phyloP scores from a whole-genome alignment of 257 asterid genomes.

The Asclepias syriaca region DNA sequence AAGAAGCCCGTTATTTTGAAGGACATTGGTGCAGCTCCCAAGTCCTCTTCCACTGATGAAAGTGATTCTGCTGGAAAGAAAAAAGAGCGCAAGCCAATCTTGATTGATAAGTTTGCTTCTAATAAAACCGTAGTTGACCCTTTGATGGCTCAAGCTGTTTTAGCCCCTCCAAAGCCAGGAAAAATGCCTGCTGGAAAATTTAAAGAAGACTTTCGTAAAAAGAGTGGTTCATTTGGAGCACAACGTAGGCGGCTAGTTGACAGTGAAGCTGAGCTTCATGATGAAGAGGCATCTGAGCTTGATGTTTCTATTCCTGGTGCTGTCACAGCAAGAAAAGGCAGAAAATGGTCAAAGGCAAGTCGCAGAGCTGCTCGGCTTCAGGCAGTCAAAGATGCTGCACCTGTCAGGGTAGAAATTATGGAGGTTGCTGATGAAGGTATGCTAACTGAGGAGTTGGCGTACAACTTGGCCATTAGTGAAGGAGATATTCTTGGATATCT shows the following conservation, averaged over 20 bases:
- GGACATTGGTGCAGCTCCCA: conserved; percentile 67
- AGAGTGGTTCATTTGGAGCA: conserved; percentile 48
- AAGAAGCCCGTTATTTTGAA: conserved; percentile 77
- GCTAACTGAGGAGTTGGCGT: conserved; percentile 83
- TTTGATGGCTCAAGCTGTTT: conserved; percentile 62
- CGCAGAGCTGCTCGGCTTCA: conserved; percentile 90
- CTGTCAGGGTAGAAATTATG: conserved; percentile 81
- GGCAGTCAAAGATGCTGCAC: conserved; percentile 94
- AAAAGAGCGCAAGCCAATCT: conserved; percentile 78
- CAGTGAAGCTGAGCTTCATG: conserved; percentile 33
- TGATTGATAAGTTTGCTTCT: conserved; percentile 90
- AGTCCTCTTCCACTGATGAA: conserved; percentile 35
- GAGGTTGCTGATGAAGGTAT: conserved; percentile 94
- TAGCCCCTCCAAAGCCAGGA: conserved; percentile 72
- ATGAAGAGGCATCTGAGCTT: conserved; percentile 68
- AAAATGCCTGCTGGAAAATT: conserved; percentile 59
- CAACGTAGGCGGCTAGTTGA: conserved; percentile 56
- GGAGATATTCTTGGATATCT: conserved; percentile 85
- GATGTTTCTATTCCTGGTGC: conserved; percentile 74
- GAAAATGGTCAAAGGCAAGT: conserved; percentile 98
- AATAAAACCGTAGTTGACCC: conserved; percentile 84
- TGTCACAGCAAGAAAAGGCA: conserved; percentile 62
- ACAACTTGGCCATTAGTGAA: conserved; percentile 79
- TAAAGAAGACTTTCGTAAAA: conserved; percentile 67
- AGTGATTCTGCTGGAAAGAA: conserved; percentile 36